Base-by-base conservation (phyloP, 192 early-diverging fungal genomes). In the Glomus cerebriforme region DNA sequence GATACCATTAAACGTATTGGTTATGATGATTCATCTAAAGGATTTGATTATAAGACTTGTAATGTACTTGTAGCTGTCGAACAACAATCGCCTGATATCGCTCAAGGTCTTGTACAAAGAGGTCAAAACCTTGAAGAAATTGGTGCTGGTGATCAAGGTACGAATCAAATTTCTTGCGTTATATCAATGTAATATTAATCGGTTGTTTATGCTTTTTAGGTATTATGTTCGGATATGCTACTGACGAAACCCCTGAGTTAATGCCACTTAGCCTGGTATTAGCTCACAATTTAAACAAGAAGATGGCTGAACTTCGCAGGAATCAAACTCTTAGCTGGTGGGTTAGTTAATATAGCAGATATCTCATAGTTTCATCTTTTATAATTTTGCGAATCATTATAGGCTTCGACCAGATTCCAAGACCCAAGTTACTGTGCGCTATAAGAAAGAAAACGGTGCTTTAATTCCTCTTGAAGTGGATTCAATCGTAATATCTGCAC, bases 31-130 rank as follows among this genome's bases (percentile, higher is more conserved):
- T 99, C 98, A 35, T 86, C 88, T 84, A 99, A 99, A 92, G 97
- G 98, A 81, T 99, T 99, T 87, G 98, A 99, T 88, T 98, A 98
- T 94, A 98, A 99, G 93, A 99, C 98, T 83, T 99, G 98, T 90
- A 99, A 99, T 87, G 96, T 99, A 66, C 90, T 99, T 74, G 97
- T 99, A 78, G 98, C 97, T 86, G 98, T 99, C 83, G 98, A 99
- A 89, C 96, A 98, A 90, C 98, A 99, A 89, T 99, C 98, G 76
- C 98, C 98, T 80, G 97, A 99, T 86, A 98, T 99, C 83, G 94
- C 96, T 86, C 95, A 96, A 87, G 97, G 97, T 86, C 92, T 99
- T 73, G 94, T 95, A 76, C 96, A 97, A 90, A 91, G 94, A 87
- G 91, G 92, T 79, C 88, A 92, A 80, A 92, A 92, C 81, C 87